Evolutionary conservation across 768 basidiomycete species (phyloP).

Genomic region (Agaricus subrufescens): DNA sequence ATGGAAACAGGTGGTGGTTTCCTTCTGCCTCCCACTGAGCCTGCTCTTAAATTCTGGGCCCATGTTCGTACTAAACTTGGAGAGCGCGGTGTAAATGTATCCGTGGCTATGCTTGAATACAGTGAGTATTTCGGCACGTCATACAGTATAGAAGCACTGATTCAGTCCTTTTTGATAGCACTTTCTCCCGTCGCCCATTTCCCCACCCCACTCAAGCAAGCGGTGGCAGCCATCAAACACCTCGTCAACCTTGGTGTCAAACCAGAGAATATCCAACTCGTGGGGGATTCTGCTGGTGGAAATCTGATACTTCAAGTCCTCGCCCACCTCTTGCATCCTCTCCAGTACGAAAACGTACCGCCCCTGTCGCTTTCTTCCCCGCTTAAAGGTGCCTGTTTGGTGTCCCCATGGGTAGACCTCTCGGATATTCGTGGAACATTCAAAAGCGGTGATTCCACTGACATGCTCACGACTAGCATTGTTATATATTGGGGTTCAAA

Average conservation of each 20-base stretch:
- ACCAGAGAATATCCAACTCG: slow-evolving; percentile 27
- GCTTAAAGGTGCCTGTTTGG: slow-evolving; percentile 20
- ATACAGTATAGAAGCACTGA: not conserved
- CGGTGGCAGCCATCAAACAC: slow-evolving; percentile 21
- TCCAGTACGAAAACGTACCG: slow-evolving; percentile 15
- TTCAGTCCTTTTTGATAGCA: slow-evolving; percentile 13
- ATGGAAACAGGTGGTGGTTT: slow-evolving; percentile 13
- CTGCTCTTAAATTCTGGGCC: slow-evolving; percentile 8
- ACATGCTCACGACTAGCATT: slow-evolving; percentile 16
- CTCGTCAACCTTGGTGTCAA: slow-evolving; percentile 24
- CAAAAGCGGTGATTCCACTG: slow-evolving; percentile 18
- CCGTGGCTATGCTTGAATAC: slow-evolving; percentile 15
- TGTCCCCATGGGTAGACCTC: slow-evolving; percentile 30
- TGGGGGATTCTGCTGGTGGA: slow-evolving; percentile 34
- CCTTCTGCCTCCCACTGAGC: slow-evolving; percentile 9
- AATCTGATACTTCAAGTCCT: slow-evolving; percentile 25
- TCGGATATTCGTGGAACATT: slow-evolving; percentile 16
- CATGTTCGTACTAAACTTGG: slow-evolving; percentile 9
- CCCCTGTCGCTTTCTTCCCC: slow-evolving; percentile 15
- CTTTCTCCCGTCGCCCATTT: slow-evolving; percentile 21
- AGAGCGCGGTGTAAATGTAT: slow-evolving; percentile 11
- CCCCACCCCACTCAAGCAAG: slow-evolving; percentile 26
- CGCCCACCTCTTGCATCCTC: slow-evolving; percentile 28
- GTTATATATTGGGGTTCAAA: slow-evolving; percentile 10
- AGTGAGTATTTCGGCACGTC: slow-evolving; percentile 8